phyloP scores from a whole-genome alignment of 2,329 filamentous ascomycete species.

The Colletotrichum sp. region DNA sequence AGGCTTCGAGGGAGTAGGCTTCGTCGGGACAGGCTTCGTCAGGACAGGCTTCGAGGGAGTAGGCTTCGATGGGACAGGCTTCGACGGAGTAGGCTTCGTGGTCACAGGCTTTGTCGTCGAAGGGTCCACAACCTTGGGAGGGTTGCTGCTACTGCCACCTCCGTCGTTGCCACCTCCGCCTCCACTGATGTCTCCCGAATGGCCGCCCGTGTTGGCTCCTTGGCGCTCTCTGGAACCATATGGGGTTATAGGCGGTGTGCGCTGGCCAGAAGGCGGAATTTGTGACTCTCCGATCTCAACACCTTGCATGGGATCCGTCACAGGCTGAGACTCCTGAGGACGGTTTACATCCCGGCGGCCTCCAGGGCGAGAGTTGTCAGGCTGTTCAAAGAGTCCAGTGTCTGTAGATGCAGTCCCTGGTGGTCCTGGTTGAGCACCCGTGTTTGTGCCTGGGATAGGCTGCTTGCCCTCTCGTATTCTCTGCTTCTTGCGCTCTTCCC shows the following conservation, averaged over 20 bases:
- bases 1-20: not conserved
- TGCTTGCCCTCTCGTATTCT: conserved; percentile 3
- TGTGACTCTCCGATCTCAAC: not conserved
- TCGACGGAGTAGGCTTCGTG: not conserved
- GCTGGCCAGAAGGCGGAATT: not conserved
- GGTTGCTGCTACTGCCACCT: not conserved
- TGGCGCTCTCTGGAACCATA: not conserved
- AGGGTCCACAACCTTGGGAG: not conserved
- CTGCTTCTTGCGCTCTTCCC: not conserved
- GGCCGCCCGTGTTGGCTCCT: not conserved
- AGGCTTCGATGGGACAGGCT: not conserved
- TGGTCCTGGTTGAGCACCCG: not conserved
- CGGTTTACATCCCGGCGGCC: not conserved
- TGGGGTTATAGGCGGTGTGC: not conserved
- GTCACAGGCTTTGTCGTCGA: not conserved
- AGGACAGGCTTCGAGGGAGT: not conserved
- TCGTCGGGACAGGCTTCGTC: no score
- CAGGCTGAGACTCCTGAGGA: not conserved
- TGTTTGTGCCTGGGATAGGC: not conserved
- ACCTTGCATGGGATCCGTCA: not conserved
- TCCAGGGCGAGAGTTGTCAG: not conserved
- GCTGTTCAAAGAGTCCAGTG: not conserved
- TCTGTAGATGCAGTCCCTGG: not conserved
- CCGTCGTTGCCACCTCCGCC: not conserved
- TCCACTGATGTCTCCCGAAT: not conserved